Base-by-base conservation (phyloP, 2,329 filamentous ascomycete genomes). In the Huntiella abstrusa region DNA sequence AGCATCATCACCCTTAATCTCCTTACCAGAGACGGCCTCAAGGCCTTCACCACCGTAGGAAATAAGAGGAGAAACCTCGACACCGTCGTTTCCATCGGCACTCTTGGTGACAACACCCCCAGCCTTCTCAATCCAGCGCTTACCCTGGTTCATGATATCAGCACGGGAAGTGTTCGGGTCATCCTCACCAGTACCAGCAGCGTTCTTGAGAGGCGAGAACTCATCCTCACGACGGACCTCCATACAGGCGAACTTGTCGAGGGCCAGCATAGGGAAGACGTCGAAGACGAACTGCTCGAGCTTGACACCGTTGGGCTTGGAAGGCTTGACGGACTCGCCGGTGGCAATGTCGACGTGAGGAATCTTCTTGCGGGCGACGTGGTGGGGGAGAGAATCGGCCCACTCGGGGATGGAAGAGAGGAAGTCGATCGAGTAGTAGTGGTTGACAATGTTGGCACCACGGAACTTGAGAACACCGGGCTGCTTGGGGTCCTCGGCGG, bases 321-420 rank as follows among this genome's bases (percentile, higher is more conserved):
- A 78, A 3, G 88, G 86, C 72, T 94, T 94, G 62, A 94, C 69
- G 0, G 75, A 75, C 61, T 84, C 78, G 52, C 86, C 87, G 32
- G 72, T 80, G 59, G 80, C 69, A 11, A 79, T 71, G 59, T 94
- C 77, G 53, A 84, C 73, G 59, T 75, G 80, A 8, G 88, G 87
- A 52, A 98, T 98, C 82, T 98, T 98, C 81, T 98, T 98, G 62
- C 82, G 78, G 39, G 91, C 91, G 52, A 98, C 79, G 69, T 98
- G 91, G 63, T 96, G 91, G 12, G 88, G 88, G 45, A 98, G 75
- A 62, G 80, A 77, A 65, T 86, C 72, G 13, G 75, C 77, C 83
- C 85, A 95, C 55, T 77, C 67, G 49, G 91, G 86, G 55, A 95
- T 94, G 52, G 76, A 80, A 62, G 94, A 82, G 42, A 98, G 73